These are phyloP conservation scores for Camellia japonica DNA, from an alignment of 148 eudicot genomes.

Conservation along the genomic window DNA sequence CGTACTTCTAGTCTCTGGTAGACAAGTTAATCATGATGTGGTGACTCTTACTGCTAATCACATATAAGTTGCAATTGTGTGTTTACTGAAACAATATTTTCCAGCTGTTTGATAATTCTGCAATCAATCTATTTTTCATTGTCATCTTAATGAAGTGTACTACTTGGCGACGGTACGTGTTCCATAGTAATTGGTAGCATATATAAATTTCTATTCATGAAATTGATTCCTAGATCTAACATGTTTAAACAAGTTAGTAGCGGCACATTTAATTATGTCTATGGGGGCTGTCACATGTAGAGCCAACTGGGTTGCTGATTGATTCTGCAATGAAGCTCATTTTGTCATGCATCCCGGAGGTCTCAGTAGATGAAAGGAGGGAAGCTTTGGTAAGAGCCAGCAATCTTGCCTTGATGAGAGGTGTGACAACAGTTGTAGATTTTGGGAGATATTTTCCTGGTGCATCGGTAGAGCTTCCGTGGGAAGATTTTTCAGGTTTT, in stretches of 20 bases:
- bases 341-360: constrained; percentile 58
- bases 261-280: constrained; percentile 8
- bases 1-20: not conserved
- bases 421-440: constrained; percentile 96
- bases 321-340: constrained; percentile 87
- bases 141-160: not conserved
- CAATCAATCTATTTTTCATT: not conserved
- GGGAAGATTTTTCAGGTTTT: constrained; percentile 93
- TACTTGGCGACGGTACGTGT: not conserved
- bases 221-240: not conserved
- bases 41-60: not conserved
- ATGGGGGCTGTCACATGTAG: constrained; percentile 36
- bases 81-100: not conserved
- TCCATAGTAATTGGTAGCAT: not conserved
- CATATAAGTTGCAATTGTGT: not conserved
- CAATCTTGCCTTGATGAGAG: constrained; percentile 67
- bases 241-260: not conserved
- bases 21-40: not conserved
- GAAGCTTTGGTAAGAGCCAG: constrained; percentile 81
- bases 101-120: constrained; percentile 14
- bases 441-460: constrained; percentile 92
- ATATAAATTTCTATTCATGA: not conserved
- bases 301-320: constrained; percentile 87
- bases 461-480: constrained; percentile 58
- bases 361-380: constrained; percentile 71